phyloP scores from a whole-genome alignment of 768 basidiomycete genomes.

The Russula abietina region DNA sequence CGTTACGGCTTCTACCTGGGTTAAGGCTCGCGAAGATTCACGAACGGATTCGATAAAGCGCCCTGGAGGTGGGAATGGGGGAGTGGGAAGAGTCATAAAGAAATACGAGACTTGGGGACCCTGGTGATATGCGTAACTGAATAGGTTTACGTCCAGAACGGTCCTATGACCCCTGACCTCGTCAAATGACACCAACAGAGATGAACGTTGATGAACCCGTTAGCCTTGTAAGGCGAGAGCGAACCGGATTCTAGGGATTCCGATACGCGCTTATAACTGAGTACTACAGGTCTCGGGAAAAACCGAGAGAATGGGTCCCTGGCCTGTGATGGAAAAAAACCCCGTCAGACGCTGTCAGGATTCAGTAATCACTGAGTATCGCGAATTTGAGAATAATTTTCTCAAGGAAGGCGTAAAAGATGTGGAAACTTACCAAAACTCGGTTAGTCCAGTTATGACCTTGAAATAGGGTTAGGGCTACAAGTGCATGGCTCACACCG shows the following conservation, averaged over 20 bases:
- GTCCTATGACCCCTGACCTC: background rate
- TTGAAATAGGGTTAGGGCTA: conserved; percentile 12
- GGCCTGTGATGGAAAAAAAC: too few species aligned
- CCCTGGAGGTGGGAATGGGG: conserved; percentile 41
- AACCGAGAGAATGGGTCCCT: background rate
- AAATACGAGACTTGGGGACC: background rate
- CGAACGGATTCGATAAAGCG: conserved; percentile 48
- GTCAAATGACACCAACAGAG: background rate
- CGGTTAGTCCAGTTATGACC: background rate
- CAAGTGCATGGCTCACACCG: too few species aligned
- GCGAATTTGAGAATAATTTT: background rate
- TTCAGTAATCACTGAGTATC: background rate
- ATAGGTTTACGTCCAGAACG: background rate
- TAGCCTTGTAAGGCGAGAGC: background rate
- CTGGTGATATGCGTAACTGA: background rate
- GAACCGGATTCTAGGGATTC: background rate
- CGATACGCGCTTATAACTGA: background rate
- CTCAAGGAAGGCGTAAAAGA: background rate
- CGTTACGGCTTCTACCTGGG: conserved; percentile 43
- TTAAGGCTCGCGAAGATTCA: conserved; percentile 44
- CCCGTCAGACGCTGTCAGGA: background rate
- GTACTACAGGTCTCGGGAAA: background rate
- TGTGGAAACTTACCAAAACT: background rate
- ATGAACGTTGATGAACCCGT: background rate
- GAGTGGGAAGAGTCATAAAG: conserved; percentile 9